Base-by-base conservation (phyloP, 192 early-diverging fungal species). In the Umbelopsis vinacea region DNA sequence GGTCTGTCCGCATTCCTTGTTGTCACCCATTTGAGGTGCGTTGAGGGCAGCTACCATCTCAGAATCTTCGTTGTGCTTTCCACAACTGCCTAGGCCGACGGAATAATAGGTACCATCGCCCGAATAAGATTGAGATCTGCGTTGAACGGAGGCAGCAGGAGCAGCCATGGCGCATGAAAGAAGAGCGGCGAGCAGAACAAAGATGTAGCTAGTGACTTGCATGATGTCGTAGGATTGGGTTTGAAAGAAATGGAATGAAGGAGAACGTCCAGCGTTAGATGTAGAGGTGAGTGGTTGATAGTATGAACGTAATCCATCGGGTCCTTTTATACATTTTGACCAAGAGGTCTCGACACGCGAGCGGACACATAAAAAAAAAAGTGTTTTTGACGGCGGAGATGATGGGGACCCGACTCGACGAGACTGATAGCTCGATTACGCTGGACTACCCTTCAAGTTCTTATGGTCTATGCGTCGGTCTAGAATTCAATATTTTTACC, bases 41-140 rank as follows among this genome's bases (percentile, higher is more conserved):
- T 79, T 79, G 0, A 80, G 35, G 17, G 79, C 79, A 22, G 75
- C 79, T 14, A 79, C 63, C 66, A 76, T 52, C 11, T 79, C 48
- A 14, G 52, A 33, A 19, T 50, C 37, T 7, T 38, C 35, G n/a
- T 54, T 76, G 8, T n/a, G 37, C 3, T 19, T 38, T 15, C 78
- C 78, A 69, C 74, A 79, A 10, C 70, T 66, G 12, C 78, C 78
- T 2, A 71, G 19, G 35, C 71, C 74, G 8, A 70, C 66, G 12
- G 19, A 22, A 21, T 76, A 79, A 6, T 35, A 79, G 11, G 78
- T 79, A 21, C 50, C 73, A 19, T 76, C 71, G 17, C 74, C 78
- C 14, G 52, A 48, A 33, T 46, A 72, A 23, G 50, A 19, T n/a
- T 12, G 8, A 43, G 52, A 52, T 53, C 70, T 19, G 21, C 52